Conservation (phyloP, 805 yeast genomes). For the Kregervanrija delftensis region DNA sequence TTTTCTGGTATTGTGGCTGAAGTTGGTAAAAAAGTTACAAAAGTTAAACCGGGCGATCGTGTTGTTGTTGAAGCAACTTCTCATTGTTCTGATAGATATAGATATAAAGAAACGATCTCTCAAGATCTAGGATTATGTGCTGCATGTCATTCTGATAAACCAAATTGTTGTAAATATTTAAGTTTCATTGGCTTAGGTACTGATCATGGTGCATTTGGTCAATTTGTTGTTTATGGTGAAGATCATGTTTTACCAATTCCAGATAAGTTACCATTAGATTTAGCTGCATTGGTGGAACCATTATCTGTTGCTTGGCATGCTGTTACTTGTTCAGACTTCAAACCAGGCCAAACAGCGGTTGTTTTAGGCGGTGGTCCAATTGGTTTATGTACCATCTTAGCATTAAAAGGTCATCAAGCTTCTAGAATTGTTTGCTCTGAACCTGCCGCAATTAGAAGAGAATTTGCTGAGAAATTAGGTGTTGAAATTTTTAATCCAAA, state of each 20-base stretch:
- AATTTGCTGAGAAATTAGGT: conserved; percentile 45
- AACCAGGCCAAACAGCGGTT: conserved; percentile 37
- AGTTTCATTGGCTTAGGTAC: conserved; percentile 45
- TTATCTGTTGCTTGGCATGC: conserved; percentile 58
- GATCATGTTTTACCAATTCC: conserved; percentile 30
- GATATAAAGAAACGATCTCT: conserved; percentile 24
- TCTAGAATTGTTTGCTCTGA: conserved; percentile 51
- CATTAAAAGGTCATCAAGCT: conserved; percentile 42
- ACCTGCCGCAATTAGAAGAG: conserved; percentile 56
- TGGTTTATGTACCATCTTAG: conserved; percentile 53
- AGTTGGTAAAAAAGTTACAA: conserved; percentile 40
- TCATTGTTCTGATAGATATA: conserved; percentile 34
- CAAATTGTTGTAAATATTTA: conserved; percentile 39
- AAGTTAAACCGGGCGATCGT: conserved; percentile 44
- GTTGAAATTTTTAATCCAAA: conserved; percentile 47
- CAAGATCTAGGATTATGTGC: conserved; percentile 31
- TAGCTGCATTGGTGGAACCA: conserved; percentile 51
- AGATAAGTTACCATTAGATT: conserved; percentile 25
- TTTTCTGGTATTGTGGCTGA: conserved; percentile 25
- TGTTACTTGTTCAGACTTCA: conserved; percentile 38
- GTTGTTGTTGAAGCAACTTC: conserved; percentile 61
- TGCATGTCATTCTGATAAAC: conserved; percentile 36
- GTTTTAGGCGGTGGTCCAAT: conserved; percentile 60
- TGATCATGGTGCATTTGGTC: conserved; percentile 40
- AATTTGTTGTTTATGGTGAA: conserved; percentile 31